Evolutionary conservation across 371 early-diverging fungal species (phyloP).

Genomic region (Mortierella sp.): DNA sequence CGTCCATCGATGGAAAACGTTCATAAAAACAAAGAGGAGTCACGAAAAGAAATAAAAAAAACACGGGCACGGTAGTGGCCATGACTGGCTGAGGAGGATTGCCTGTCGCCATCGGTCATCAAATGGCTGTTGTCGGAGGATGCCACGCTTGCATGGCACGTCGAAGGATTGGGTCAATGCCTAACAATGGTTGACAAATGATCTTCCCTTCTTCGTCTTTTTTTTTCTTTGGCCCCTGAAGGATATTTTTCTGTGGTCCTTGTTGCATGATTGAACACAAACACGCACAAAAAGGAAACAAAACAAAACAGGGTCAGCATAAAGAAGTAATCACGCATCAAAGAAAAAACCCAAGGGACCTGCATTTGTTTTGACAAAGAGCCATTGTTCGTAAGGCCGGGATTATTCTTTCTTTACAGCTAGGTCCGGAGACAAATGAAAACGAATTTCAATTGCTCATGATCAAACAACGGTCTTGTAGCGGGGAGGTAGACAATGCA

Average conservation of each 20-base stretch:
- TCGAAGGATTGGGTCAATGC: background rate
- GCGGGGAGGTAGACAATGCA: background rate
- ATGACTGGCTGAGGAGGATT: background rate
- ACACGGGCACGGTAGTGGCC: background rate
- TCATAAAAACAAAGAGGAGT: background rate
- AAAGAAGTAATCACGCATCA: slow-evolving; percentile 4
- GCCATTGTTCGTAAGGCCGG: background rate
- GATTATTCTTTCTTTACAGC: slow-evolving; percentile 6
- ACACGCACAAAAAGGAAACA: background rate
- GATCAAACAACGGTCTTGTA: background rate
- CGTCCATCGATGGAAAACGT: background rate
- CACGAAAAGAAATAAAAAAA: background rate
- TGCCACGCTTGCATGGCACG: background rate
- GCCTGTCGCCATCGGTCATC: background rate
- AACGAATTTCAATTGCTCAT: background rate
- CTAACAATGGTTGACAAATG: slow-evolving; percentile 1
- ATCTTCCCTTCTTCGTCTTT: background rate
- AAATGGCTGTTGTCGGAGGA: background rate
- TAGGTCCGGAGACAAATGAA: slow-evolving; percentile 5
- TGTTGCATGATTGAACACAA: slow-evolving; percentile 3
- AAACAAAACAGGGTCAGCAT: background rate
- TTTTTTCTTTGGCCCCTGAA: too few relatives aligned
- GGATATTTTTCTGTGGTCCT: background rate
- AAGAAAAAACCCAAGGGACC: background rate
- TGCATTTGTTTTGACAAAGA: background rate